Evolutionary conservation across 2,329 filamentous ascomycete species (phyloP).

Genomic region (Colletotrichum simmondsii): DNA sequence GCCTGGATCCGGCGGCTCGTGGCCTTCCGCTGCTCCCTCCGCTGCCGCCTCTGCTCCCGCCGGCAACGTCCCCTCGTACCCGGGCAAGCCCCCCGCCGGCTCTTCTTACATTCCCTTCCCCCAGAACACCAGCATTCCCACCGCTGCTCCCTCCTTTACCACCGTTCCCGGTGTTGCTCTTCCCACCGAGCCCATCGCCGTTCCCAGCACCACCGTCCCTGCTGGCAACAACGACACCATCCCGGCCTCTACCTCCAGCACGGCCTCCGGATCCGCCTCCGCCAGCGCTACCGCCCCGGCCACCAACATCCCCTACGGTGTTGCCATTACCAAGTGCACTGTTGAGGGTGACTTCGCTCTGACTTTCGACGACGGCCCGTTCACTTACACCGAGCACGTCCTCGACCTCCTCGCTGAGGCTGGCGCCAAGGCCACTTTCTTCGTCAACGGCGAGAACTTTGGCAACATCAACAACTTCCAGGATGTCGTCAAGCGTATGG

Average conservation of each 20-base stretch:
- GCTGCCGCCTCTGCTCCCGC: constrained; percentile 13
- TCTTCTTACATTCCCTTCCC: constrained; percentile 19
- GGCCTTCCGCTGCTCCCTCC: not conserved
- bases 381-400: constrained; percentile 51
- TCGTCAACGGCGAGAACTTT: constrained; percentile 54
- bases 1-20: not conserved
- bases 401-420: constrained; percentile 49
- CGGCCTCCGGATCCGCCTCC: not conserved
- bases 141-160: constrained; percentile 13
- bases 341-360: constrained; percentile 51
- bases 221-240: constrained; percentile 27
- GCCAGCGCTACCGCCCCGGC: constrained; percentile 45
- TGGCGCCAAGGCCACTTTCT: constrained; percentile 52
- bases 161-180: constrained; percentile 22
- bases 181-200: constrained; percentile 15
- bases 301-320: constrained; percentile 41
- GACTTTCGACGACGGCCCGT: constrained; percentile 61
- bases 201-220: constrained; percentile 27
- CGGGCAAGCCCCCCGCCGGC: constrained; percentile 16
- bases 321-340: constrained; percentile 48
- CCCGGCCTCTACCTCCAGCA: not conserved
- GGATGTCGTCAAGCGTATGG: constrained; percentile 52
- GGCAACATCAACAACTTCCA: constrained; percentile 53
- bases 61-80: constrained; percentile 18
- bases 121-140: constrained; percentile 23